A percentile compares a stretch with the other conserved stretches of the same genome.
phyloP scores from a whole-genome alignment of 192 early-diverging fungal species.

The Coemansia sp. region DNA sequence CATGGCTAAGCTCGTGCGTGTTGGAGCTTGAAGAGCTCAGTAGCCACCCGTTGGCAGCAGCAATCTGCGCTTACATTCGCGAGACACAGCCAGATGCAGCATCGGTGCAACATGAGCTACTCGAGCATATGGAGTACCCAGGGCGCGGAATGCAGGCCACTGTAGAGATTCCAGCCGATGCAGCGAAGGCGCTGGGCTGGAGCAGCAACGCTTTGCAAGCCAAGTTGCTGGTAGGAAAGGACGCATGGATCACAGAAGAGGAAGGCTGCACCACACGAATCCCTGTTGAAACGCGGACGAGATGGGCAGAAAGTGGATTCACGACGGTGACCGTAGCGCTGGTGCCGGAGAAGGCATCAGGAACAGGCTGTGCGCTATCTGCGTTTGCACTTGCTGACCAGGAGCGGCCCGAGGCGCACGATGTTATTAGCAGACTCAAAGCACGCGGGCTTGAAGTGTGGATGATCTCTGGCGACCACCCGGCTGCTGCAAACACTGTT shows the following conservation, averaged over 20 bases:
- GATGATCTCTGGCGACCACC: constrained; percentile 94
- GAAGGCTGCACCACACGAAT: constrained; percentile 54
- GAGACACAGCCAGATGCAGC: constrained; percentile 21
- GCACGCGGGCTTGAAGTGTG: constrained; percentile 74
- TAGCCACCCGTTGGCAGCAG: constrained; percentile 85
- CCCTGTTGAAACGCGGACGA: constrained; percentile 34
- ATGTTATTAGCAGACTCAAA: constrained; percentile 68
- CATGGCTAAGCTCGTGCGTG: constrained; percentile 53
- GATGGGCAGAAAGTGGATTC: constrained; percentile 63
- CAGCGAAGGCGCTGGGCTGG: constrained; percentile 29
- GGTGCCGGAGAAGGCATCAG: constrained; percentile 42
- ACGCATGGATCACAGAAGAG: constrained; percentile 60
- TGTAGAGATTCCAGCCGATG: constrained; percentile 20
- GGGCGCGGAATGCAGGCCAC: constrained; percentile 46
- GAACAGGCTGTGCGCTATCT: constrained; percentile 59
- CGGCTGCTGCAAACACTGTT: constrained; percentile 75
- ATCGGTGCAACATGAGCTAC: constrained; percentile 7
- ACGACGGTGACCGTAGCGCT: constrained; percentile 52
- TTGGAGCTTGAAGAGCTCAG: constrained; percentile 74
- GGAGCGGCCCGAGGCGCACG: constrained; percentile 76
- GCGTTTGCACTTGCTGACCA: constrained; percentile 79
- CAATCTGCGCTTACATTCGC: constrained; percentile 63
- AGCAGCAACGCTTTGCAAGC: constrained; percentile 11
- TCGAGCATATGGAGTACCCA: constrained; percentile 44
- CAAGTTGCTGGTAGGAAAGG: constrained; percentile 68